A percentile compares a stretch with the other conserved stretches of the same genome.
These are phyloP conservation scores for Lachnum nothofagi DNA, from an alignment of 2,329 filamentous ascomycete genomes.

Conservation along the genomic window DNA sequence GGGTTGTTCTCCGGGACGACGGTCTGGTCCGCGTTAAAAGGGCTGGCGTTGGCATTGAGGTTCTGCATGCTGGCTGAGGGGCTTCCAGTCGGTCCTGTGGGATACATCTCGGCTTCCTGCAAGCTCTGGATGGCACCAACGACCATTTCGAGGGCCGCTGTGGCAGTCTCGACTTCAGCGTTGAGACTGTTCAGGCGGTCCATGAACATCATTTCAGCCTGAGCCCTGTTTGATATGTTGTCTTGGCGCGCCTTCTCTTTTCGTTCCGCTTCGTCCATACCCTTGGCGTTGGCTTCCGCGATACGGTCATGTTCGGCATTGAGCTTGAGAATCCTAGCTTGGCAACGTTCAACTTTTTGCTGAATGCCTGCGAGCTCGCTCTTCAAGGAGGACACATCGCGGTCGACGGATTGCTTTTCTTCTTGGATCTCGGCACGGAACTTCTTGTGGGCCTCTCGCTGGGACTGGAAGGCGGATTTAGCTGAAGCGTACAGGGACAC, in stretches of 20 bases:
- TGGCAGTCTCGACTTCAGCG: conserved; percentile 15
- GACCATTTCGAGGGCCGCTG: conserved; percentile 10
- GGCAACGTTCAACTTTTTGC: conserved; percentile 68
- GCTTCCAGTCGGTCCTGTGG: conserved; percentile 13
- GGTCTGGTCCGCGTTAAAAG: conserved; percentile 4
- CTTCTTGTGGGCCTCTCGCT: conserved; percentile 42
- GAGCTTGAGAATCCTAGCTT: conserved; percentile 65
- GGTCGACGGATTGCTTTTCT: conserved; percentile 57
- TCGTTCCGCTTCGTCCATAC: conserved; percentile 36
- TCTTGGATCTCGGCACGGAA: conserved; percentile 51
- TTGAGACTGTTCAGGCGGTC: conserved; percentile 21
- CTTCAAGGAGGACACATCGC: conserved; percentile 57
- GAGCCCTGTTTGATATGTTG: conserved; percentile 26
- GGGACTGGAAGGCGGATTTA: conserved; percentile 51
- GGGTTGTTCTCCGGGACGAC: conserved; percentile 13
- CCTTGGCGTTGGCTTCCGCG: conserved; percentile 58
- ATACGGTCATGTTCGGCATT: conserved; percentile 68
- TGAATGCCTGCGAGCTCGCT: conserved; percentile 59
- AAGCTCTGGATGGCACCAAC: conserved; percentile 8
- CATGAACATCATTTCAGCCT: conserved; percentile 23
- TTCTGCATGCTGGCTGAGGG: conserved; percentile 21
- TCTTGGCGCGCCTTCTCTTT: conserved; percentile 27
- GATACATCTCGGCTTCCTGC: conserved; percentile 13
- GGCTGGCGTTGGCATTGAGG: conserved; percentile 7
- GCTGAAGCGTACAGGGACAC: conserved; percentile 46